A percentile compares a stretch with the other conserved stretches of the same genome.
phyloP scores from a whole-genome alignment of 2,329 filamentous ascomycete genomes.

The Ophiostoma australiae region DNA sequence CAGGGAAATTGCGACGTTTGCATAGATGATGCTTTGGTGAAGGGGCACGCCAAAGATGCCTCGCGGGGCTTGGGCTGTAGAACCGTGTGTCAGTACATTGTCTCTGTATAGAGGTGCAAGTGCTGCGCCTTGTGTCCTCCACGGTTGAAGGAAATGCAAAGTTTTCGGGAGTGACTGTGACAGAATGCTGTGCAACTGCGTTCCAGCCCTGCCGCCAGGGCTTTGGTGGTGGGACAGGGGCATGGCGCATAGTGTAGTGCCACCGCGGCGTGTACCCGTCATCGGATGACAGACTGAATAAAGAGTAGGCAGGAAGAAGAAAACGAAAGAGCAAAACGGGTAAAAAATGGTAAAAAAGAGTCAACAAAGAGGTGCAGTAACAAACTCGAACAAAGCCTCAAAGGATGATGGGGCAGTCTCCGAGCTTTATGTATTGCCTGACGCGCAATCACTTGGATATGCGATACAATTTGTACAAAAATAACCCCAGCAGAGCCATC shows the following conservation, averaged over 20 bases:
- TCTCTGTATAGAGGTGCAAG: background rate
- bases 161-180: slow-evolving; percentile 20
- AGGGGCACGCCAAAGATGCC: slow-evolving; percentile 95
- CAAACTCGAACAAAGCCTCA: background rate
- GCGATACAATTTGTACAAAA: background rate
- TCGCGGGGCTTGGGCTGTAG: slow-evolving; percentile 47
- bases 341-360: background rate
- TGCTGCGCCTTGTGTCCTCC: background rate
- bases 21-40: slow-evolving; percentile 91
- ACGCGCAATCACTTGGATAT: background rate
- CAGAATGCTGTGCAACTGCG: slow-evolving; percentile 23
- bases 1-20: slow-evolving; percentile 95
- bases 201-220: slow-evolving; percentile 21
- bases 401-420: background rate
- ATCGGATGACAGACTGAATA: slow-evolving; percentile 13
- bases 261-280: slow-evolving; percentile 12
- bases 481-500: background rate
- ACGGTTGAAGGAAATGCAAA: slow-evolving; percentile 23
- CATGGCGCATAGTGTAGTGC: slow-evolving; percentile 21
- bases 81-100: background rate
- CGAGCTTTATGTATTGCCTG: background rate
- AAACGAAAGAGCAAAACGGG: background rate
- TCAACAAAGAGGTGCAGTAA: background rate
- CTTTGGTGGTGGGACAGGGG: slow-evolving; percentile 9
- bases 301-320: background rate